Conservation (phyloP, 306 rosid genomes). For the Arachis hypogaea region DNA sequence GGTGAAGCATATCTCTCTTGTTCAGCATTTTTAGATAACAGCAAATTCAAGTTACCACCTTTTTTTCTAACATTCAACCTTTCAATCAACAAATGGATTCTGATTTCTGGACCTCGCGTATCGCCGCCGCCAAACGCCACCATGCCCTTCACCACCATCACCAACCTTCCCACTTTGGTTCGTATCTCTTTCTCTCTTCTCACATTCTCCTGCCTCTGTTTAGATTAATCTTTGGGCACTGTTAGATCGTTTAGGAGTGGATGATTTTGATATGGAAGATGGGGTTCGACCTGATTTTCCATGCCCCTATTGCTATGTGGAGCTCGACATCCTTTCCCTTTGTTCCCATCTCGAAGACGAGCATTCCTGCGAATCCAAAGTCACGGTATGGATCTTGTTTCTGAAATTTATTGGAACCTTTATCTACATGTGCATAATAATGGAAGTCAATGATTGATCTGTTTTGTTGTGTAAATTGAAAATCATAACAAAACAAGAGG, state of each 20-base stretch:
- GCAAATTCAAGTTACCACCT: too few relatives aligned
- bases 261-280: slow-evolving; percentile 84
- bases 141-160: slow-evolving; percentile 69
- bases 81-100: slow-evolving; percentile 65
- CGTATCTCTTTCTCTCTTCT: slow-evolving; percentile 32
- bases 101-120: slow-evolving; percentile 93
- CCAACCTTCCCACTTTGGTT: slow-evolving; percentile 72
- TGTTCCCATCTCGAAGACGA: slow-evolving; percentile 96
- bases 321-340: slow-evolving; percentile 80
- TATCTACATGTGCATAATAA: background rate
- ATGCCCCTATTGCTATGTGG: slow-evolving; percentile 90
- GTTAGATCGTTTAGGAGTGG: slow-evolving; percentile 83
- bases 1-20: background rate
- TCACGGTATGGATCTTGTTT: slow-evolving; percentile 58
- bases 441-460: background rate
- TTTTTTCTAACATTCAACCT: background rate
- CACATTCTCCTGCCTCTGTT: background rate
- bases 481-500: background rate
- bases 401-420: background rate
- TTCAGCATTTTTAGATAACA: background rate
- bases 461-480: background rate
- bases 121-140: slow-evolving; percentile 95
- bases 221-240: background rate
- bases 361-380: slow-evolving; percentile 85
- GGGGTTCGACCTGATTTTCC: slow-evolving; percentile 88